Evolutionary conservation across 2,329 filamentous ascomycete genomes (phyloP).

Genomic region (Paracoccidioides brasiliensis): DNA sequence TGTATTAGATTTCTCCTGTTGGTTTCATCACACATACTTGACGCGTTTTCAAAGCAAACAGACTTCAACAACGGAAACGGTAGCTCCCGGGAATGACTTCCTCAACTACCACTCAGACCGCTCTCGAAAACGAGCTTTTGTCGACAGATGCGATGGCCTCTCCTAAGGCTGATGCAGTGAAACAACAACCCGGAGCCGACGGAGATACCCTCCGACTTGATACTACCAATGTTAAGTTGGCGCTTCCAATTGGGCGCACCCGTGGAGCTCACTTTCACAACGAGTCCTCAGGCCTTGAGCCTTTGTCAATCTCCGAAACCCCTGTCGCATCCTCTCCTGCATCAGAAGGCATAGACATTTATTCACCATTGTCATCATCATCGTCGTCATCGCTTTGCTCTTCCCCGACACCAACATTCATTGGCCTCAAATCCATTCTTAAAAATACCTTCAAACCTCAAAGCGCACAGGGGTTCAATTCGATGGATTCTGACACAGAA

Average conservation of each 20-base stretch:
- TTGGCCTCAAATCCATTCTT: conserved; percentile 1
- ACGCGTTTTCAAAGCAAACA: background rate
- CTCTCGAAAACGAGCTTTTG: background rate
- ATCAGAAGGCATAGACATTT: background rate
- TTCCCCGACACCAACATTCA: background rate
- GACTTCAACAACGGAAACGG: background rate
- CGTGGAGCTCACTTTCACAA: background rate
- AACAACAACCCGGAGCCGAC: background rate
- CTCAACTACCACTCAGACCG: background rate
- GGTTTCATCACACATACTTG: background rate
- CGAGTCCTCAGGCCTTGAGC: background rate
- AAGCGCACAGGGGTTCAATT: background rate
- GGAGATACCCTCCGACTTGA: background rate
- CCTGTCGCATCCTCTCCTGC: background rate
- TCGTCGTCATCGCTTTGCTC: conserved; percentile 1
- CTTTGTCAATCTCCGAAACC: background rate
- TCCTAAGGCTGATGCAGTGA: background rate
- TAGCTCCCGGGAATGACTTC: background rate
- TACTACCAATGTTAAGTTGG: background rate
- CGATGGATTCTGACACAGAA: conserved; percentile 1
- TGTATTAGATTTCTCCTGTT: background rate
- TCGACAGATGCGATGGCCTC: background rate
- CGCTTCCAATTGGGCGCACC: background rate
- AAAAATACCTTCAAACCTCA: background rate
- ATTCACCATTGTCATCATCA: background rate